Evolutionary conservation across 176 grass and related monocot genomes (phyloP), one percentile per base, ranked within the genome.

Genomic region (Chrysopogon serrulatus): DNA sequence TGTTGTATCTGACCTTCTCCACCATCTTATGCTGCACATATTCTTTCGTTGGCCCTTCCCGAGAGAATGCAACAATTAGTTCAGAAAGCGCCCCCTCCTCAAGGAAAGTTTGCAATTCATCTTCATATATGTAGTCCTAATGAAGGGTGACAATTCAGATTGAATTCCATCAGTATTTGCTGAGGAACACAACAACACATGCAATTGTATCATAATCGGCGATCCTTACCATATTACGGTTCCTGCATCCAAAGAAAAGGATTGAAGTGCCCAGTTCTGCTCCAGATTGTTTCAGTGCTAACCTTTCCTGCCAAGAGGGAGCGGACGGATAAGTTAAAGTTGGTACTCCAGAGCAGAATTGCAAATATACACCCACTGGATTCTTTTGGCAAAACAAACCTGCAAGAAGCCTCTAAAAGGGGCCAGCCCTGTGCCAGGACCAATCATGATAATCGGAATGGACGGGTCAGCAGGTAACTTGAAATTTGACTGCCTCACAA

Each of bases 1-100:
- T 59, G 15, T 6, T 33, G 47, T 57, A 68, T 78, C 43, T 17
- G 41, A 92, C 96, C 91, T 98, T 95, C 26, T 95, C 91, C 7
- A 77, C 78, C 96, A 98, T 94, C 87, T 98, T 98, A 83, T 98
- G 96, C 86, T 98, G 96, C 67, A 98, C 96, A 83, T 98, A 98
- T 85, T 98, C 91, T 87, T 95, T 98, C 10, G 85, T 49, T 24
- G 83, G 64, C 75, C 93, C 93, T 77, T 95, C 93, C 12, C 93
- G 91, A 44, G 96, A 98, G 91, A 95, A 98, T 60, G 93, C 91
- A 76, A 95, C 71, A 60, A 98, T 84, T 27, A 98, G 80, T 77
- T 98, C 89, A 17, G 91, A 94, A 49, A 98, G 86, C 24, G 83
- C 87, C 3, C 89, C 93, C 42, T 89, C 85, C 56, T 90, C 39